Conservation (phyloP, 441 rosid species). For the Geranium incanum region DNA sequence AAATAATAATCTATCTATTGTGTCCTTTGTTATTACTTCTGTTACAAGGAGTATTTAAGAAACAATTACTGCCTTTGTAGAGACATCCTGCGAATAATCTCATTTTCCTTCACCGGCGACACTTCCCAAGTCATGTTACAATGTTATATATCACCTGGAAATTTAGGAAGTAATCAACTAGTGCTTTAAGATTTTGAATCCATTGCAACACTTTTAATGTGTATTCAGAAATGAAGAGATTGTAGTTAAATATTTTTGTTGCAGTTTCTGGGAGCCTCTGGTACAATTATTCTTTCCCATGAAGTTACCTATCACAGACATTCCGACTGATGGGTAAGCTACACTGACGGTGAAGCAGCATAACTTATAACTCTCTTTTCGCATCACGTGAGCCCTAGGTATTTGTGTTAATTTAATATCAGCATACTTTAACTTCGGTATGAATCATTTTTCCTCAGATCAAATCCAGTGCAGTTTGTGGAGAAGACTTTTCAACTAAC, state of each 20-base stretch:
- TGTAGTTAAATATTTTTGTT: background rate
- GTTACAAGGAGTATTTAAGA: background rate
- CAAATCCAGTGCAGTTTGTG: constrained; percentile 11
- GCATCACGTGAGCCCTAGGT: background rate
- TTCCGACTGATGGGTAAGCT: constrained; percentile 24
- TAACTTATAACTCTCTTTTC: background rate
- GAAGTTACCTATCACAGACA: constrained; percentile 14
- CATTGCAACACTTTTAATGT: background rate
- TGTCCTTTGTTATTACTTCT: background rate
- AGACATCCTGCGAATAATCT: background rate
- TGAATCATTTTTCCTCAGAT: constrained; percentile 11
- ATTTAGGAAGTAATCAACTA: background rate
- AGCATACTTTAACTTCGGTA: background rate
- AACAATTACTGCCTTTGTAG: background rate
- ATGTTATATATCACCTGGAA: background rate
- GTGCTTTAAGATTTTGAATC: constrained; percentile 13
- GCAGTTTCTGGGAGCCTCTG: constrained; percentile 22
- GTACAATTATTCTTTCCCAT: constrained; percentile 16
- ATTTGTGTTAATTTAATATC: background rate
- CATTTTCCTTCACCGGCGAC: background rate
- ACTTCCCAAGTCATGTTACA: background rate
- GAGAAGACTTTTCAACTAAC: constrained; percentile 16
- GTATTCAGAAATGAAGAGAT: constrained; percentile 10
- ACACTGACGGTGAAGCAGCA: background rate
- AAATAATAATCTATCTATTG: too few species aligned